These are phyloP conservation scores for Scedosporium boydii DNA, from an alignment of 2,329 filamentous ascomycete species.

Conservation along the genomic window DNA sequence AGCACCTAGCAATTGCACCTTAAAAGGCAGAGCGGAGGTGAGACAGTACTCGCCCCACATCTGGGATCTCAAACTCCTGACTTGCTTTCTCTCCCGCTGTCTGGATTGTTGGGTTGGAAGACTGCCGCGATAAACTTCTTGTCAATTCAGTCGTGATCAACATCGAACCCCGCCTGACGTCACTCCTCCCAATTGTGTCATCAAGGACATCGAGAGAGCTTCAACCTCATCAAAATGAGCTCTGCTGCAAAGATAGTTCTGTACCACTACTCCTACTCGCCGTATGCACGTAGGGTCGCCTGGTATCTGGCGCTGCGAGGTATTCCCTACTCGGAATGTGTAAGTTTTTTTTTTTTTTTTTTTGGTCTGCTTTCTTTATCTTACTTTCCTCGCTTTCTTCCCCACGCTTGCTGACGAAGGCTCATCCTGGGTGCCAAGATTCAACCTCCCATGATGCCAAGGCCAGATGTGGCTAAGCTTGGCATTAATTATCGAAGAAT, in stretches of 20 bases:
- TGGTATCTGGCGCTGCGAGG: conserved; percentile 61
- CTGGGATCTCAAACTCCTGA: not conserved
- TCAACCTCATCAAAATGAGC: not conserved
- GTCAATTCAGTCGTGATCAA: not conserved
- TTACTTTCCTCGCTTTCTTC: not conserved
- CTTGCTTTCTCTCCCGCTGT: not conserved
- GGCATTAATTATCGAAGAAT: conserved; percentile 61
- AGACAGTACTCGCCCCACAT: not conserved
- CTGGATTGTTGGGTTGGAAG: not conserved
- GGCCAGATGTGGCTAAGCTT: conserved; percentile 52
- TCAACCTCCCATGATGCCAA: conserved; percentile 57
- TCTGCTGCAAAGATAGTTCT: conserved; percentile 33
- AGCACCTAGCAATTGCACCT: not conserved
- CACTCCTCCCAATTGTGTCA: not conserved
- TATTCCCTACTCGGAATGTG: conserved; percentile 59
- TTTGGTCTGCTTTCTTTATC: not conserved
- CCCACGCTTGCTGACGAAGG: not conserved
- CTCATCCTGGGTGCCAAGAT: conserved; percentile 29
- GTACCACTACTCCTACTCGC: conserved; percentile 58
- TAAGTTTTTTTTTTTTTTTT: conserved; percentile 26
- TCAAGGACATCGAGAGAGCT: not conserved
- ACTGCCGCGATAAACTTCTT: not conserved
- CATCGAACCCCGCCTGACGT: not conserved
- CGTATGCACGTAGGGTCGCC: conserved; percentile 51
- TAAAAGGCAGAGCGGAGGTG: not conserved